Evolutionary conservation across 495 filamentous ascomycete genomes (phyloP).

Genomic region (Aspergillus carlsbadensis): DNA sequence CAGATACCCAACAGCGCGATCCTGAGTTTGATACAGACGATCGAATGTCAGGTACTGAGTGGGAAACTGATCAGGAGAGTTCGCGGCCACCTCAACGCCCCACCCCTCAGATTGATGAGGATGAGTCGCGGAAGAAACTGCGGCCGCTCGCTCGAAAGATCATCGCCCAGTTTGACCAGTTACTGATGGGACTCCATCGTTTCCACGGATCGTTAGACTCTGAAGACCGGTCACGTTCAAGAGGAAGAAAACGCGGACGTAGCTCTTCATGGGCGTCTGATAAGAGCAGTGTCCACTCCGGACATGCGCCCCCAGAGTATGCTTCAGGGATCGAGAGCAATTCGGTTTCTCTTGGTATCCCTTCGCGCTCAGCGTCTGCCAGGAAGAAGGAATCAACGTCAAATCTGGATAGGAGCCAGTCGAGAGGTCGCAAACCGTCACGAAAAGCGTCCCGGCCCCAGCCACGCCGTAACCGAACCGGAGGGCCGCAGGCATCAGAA

Average conservation of each 20-base stretch:
- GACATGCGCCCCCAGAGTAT: not conserved
- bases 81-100: conserved; percentile 31
- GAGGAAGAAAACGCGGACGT: conserved; percentile 31
- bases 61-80: conserved; percentile 16
- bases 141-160: conserved; percentile 64
- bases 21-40: conserved; percentile 9
- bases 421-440: not conserved
- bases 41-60: not conserved
- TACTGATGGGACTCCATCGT: conserved; percentile 67
- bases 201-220: conserved; percentile 46
- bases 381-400: not conserved
- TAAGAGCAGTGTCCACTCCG: not conserved
- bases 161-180: conserved; percentile 60
- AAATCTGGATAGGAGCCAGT: not conserved
- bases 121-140: conserved; percentile 56
- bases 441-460: not conserved
- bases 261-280: conserved; percentile 7
- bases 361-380: not conserved
- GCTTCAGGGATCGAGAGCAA: not conserved
- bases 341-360: not conserved
- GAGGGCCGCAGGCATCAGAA: not conserved
- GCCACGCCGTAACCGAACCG: not conserved
- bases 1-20: not conserved
- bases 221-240: conserved; percentile 22
- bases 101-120: conserved; percentile 59